Evolutionary conservation across 805 yeast species (phyloP), one percentile per base, ranked within the genome.

Genomic region (Nakazawaea ishiwadae): DNA sequence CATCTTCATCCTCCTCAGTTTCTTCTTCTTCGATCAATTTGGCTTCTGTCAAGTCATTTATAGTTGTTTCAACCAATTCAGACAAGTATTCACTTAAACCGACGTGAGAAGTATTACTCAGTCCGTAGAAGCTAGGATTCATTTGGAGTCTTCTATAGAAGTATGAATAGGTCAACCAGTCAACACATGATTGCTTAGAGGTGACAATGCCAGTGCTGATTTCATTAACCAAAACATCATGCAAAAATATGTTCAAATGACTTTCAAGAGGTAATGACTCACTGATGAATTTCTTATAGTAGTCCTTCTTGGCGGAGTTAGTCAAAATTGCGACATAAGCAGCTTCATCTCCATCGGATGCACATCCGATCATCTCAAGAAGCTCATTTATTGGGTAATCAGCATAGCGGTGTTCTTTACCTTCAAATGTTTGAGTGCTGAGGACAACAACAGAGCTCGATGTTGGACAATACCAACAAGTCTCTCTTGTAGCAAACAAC

Each of bases 81-180:
- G 97, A 89, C 31, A 93, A 62, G 58, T 71, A 87, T 40, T 84
- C 90, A 1, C 95, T 87, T 5, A 91, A 58, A 0, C 95, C 95
- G 23, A 72, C 60, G 33, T 77, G 77, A 1, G 84, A 64, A 3
- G 71, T 66, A 46, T 81, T 85, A 31, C 66, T 67, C 6, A 87
- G 73, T n/a, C 89, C 96, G 55, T 93, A 93, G 56, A 75, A 93
- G 44, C 93, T 79, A 3, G 99, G 97, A 57, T 93, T 93, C 27
- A 75, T 70, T 42, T 79, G 83, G 16, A 93, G 57, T 38, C 98
- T 69, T 48, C 95, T 69, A 60, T 87, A 93, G 53, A 90, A 84
- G 51, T 80, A 84, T 0, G 96, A 74, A 56, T 75, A 86, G 0
- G 96, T 84, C 26, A 93, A 54, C 95, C 96, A 88, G 53, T 91